A percentile compares a stretch with the other conserved stretches of the same genome.
phyloP scores from a whole-genome alignment of 805 yeast genomes.

The Torulaspora franciscae region DNA sequence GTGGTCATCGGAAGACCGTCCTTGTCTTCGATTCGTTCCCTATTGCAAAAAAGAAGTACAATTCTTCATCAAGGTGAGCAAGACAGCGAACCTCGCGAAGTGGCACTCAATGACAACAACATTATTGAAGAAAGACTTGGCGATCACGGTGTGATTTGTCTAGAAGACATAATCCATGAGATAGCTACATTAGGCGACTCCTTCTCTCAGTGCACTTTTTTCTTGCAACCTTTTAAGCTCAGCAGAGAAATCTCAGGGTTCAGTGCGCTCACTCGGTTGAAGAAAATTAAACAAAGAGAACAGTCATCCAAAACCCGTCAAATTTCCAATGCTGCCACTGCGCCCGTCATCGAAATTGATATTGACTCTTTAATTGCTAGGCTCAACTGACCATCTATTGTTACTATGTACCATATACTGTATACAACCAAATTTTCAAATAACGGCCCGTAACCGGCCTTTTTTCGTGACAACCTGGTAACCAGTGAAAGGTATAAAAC shows the following conservation, averaged over 20 bases:
- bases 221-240: constrained; percentile 66
- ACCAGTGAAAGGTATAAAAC: background rate
- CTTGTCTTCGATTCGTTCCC: constrained; percentile 62
- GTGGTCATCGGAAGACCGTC: constrained; percentile 71
- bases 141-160: constrained; percentile 67
- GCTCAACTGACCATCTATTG: constrained; percentile 46
- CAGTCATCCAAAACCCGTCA: constrained; percentile 40
- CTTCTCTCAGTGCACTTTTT: constrained; percentile 55
- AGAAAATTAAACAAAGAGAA: constrained; percentile 53
- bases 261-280: constrained; percentile 66
- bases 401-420: constrained; percentile 3
- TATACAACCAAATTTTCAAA: background rate
- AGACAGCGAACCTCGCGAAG: constrained; percentile 37
- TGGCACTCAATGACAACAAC: constrained; percentile 66
- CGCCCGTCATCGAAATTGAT: constrained; percentile 65
- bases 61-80: constrained; percentile 38
- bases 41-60: constrained; percentile 73
- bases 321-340: constrained; percentile 56
- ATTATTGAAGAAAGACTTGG: constrained; percentile 68
- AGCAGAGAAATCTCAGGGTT: constrained; percentile 68
- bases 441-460: constrained; percentile 9
- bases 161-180: constrained; percentile 76
- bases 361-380: constrained; percentile 63
- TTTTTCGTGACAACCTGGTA: background rate
- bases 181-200: constrained; percentile 56